Evolutionary conservation across 371 early-diverging fungal genomes (phyloP), one percentile per base, ranked within the genome.

Genomic region (Apophysomyces trapeziformis): DNA sequence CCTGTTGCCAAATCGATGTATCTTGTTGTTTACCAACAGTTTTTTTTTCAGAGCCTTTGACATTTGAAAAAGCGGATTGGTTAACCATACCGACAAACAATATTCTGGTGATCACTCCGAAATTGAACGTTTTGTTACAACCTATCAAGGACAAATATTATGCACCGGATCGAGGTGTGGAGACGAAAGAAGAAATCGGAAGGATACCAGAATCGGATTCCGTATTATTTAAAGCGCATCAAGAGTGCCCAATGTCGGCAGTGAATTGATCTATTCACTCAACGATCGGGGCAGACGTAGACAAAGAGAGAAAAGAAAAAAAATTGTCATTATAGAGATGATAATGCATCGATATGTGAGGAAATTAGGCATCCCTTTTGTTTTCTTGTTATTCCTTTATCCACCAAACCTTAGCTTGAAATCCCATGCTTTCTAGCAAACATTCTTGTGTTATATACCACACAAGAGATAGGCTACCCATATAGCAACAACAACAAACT

Each of bases 51-150:
- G 94, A 94, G 71, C 94, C 94, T 12, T 70, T 94, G 45, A 94
- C 94, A 16, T 94, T 91, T 66, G 93, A 93, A 72, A 83, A 88
- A 66, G 84, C 90, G 0, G 95, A 94, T 73, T 94, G 95, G 95
- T 67, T 92, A 57, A 86, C 85, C 21, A 88, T 94, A 39, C 95
- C 95, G 3, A 88, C 89, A 14, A 94, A 94, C 65, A 91, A 91
- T 11, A 61, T 92, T 47, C 71, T 93, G 41, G 87, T 93, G 13
- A 85, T 94, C 43, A 93, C 93, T 21, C 87, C 90, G 8, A 89
- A 85, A 70, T 70, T 91, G 61, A 94, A 93, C 47, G 90, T 94
- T 1, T 75, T 91, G 21, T 68, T 92, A 58, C 90, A 87, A 47
- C 94, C 94, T 7, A 89, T 94, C 74, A 79, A 80, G 60, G 93